Base-by-base conservation (phyloP, 2,329 filamentous ascomycete genomes). In the Xylaria sp. region DNA sequence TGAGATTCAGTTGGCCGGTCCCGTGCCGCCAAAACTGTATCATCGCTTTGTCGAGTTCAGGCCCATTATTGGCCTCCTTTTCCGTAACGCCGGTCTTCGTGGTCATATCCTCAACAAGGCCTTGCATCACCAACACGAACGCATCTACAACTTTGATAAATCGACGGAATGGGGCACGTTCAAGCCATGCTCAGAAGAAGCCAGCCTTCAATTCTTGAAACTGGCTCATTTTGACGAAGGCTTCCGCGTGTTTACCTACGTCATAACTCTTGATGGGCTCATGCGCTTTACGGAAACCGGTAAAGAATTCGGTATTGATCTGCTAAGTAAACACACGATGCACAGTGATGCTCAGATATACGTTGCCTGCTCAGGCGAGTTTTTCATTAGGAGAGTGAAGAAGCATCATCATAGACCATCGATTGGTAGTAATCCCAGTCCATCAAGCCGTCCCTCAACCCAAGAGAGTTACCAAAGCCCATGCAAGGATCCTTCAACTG, bases 291-390 rank as follows among this genome's bases (percentile, higher is more conserved):
- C 94, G 0, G 94, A 97, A 77, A 98, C 94, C 0, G 94, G 94
- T 31, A 95, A 95, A 71, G 94, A 97, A 72, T 97, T 97, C 63
- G 92, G 94, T 55, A 92, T 98, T 71, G 94, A 97, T 78, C 82
- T 97, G 76, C 79, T 98, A 71, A 93, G 89, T 76, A 98, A 98
- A 76, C 94, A 98, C 77, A 96, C 92, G 42, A 97, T 98, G 92
- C 94, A 98, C 79, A 94, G 92, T 67, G 89, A 97, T 75, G 94
- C 97, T 1, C 91, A 89, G 37, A 90, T 92, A 2, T 97, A 97
- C 75, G 92, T 97, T 67, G 94, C 94, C 21, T 97, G 89, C 74
- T 92, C 91, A 0, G 94, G 94, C 43, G 94, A 98, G 74, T 98
- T 98, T 77, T 95, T 97, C 75, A 84, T 98, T 65, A 87, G 92